Conservation (phyloP, 768 basidiomycete species). For the Floccularia luteovirens region DNA sequence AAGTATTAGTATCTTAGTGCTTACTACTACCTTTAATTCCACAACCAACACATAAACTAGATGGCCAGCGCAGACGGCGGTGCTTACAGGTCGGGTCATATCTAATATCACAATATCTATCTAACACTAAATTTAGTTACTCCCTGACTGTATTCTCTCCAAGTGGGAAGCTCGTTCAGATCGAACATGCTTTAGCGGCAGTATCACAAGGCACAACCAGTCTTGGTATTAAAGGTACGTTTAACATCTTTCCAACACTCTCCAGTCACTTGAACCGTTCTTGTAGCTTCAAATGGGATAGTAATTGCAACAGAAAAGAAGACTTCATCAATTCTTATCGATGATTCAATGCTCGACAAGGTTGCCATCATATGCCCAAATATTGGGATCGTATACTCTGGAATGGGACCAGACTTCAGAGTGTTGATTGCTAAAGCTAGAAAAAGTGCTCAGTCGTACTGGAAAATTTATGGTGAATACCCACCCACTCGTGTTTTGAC, state of each 20-base stretch:
- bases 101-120: constrained; percentile 6
- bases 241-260: constrained; percentile 2
- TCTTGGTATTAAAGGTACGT: constrained; percentile 93
- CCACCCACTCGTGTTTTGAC: constrained; percentile 94
- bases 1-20: constrained; percentile 8
- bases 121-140: constrained; percentile 48
- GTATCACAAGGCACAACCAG: constrained; percentile 94
- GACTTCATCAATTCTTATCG: constrained; percentile 93
- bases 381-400: constrained; percentile 98
- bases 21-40: constrained; percentile 3
- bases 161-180: constrained; percentile 98
- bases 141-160: constrained; percentile 99
- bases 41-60: constrained; percentile 9
- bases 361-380: constrained; percentile 97
- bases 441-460: constrained; percentile 98
- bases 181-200: constrained; percentile 97
- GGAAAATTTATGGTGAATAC: constrained; percentile 99
- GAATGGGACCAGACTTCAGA: constrained; percentile 99
- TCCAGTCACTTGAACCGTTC: constrained; percentile 6
- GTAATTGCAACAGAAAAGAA: constrained; percentile 99
- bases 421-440: constrained; percentile 90
- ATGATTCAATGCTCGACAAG: constrained; percentile 97
- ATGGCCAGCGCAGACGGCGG: constrained; percentile 83
- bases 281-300: constrained; percentile 94
- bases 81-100: constrained; percentile 64